Percentiles rank a stretch among this genome's conserved stretches.
These are phyloP conservation scores for Phaeotremella skinneri DNA, from an alignment of 768 basidiomycete genomes.

Conservation along the genomic window DNA sequence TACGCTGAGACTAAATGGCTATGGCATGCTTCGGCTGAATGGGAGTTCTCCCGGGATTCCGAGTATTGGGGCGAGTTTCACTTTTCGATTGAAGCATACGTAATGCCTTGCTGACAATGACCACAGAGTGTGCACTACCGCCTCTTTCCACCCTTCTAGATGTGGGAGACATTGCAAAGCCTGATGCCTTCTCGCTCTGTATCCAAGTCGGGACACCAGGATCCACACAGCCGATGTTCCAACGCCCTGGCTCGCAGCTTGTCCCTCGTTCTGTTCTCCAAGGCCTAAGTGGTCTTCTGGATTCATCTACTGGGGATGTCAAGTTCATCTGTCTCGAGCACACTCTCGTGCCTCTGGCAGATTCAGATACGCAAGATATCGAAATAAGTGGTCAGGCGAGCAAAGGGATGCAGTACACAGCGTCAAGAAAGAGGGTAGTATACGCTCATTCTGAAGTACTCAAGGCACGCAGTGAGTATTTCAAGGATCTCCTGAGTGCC, in stretches of 20 bases:
- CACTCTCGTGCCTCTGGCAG: conserved; percentile 36
- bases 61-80: conserved; percentile 69
- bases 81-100: not conserved
- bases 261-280: conserved; percentile 67
- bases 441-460: conserved; percentile 79
- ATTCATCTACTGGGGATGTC: conserved; percentile 72
- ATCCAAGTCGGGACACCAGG: conserved; percentile 69
- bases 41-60: conserved; percentile 66
- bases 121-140: conserved; percentile 64
- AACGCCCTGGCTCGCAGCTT: conserved; percentile 64
- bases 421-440: conserved; percentile 67
- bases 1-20: conserved; percentile 68
- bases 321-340: conserved; percentile 70
- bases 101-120: not conserved
- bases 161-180: conserved; percentile 60
- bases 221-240: conserved; percentile 59
- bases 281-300: conserved; percentile 68
- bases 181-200: conserved; percentile 70
- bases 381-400: conserved; percentile 52
- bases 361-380: conserved; percentile 52
- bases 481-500: conserved; percentile 69
- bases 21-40: conserved; percentile 73
- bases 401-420: not conserved
- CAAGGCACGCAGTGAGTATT: conserved; percentile 71
- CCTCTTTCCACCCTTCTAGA: conserved; percentile 62